Evolutionary conservation across 202 grass and related monocot genomes (phyloP), one percentile per base, ranked within the genome.

Genomic region (Sporobolus alterniflorus): DNA sequence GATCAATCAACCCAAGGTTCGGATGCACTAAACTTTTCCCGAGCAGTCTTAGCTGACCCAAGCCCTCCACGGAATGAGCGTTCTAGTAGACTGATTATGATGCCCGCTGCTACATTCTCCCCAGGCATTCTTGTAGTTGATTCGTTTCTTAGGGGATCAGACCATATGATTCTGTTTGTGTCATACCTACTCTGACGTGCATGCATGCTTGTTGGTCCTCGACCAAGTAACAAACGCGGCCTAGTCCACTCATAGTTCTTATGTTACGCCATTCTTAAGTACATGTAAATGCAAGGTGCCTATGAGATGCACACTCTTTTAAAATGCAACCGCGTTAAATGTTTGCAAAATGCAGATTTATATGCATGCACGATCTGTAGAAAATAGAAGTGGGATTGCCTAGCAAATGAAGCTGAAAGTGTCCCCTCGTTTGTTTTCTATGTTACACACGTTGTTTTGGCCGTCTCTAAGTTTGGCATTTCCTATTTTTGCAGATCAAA

Each of bases 401-500:
- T 75, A 54, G 32, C 44, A 54, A 18, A n/a, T 18, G 25, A 63
- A 74, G n/a, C 32, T 46, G 13, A 22, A 61, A 74, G 26, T 81
- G 9, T 69, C 22, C 30, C 39, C 42, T 3, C 50, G 81, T 70
- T n/a, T n/a, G 48, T 41, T 77, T 66, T 55, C 69, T 51, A 33
- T 74, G 51, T 46, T 21, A 30, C 68, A 42, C 69, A 29, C 48
- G 11, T 17, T 83, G 63, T 16, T 83, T 90, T 86, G 33, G 5
- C 51, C 2, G 18, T 79, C 26, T 39, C 82, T 89, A 76, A 92
- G 69, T 85, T 70, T 72, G 28, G 29, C 62, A 81, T 94, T 87
- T 90, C 76, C 29, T 4, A 64, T 75, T 83, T 57, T 85, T 95
- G 89, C 93, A 90, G 89, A 88, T 86, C 85, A 84, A 70, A 74